phyloP scores from a whole-genome alignment of 345 rosid genomes.

The Moringa oleifera region DNA sequence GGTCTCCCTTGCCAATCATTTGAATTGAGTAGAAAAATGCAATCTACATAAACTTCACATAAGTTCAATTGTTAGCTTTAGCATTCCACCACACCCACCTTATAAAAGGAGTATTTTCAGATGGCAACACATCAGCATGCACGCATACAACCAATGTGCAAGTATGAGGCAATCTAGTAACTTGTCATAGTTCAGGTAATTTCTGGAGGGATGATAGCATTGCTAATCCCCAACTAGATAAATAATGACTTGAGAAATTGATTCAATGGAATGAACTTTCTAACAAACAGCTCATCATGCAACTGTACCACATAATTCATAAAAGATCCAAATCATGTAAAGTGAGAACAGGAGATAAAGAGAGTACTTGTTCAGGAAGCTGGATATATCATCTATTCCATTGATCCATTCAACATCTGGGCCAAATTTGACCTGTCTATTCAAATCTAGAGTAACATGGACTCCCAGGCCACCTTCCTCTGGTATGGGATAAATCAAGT shows the following conservation, averaged over 20 bases:
- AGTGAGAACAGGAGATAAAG: constrained; percentile 7
- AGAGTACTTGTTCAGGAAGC: constrained; percentile 69
- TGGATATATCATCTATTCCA: constrained; percentile 46
- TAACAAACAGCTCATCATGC: too few relatives aligned
- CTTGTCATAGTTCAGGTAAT: not conserved
- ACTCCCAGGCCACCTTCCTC: constrained; percentile 94
- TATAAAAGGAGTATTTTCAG: not conserved
- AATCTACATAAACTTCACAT: too few relatives aligned
- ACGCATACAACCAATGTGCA: not conserved
- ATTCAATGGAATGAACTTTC: too few relatives aligned
- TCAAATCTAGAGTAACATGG: constrained; percentile 86
- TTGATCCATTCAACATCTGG: constrained; percentile 93
- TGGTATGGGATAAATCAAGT: constrained; percentile 79
- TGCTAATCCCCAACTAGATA: not conserved
- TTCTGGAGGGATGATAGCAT: not conserved
- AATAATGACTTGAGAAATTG: not conserved
- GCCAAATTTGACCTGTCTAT: constrained; percentile 85
- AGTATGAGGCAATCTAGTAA: not conserved
- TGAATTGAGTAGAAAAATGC: not conserved
- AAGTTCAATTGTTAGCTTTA: not conserved
- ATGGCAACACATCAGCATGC: not conserved
- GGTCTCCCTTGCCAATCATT: not conserved
- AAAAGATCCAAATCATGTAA: not conserved
- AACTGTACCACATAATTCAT: not conserved
- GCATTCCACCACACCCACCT: not conserved